Evolutionary conservation across 2,329 filamentous ascomycete genomes (phyloP), one percentile per base, ranked within the genome.

Genomic region (Ceratocystis alfenasii): DNA sequence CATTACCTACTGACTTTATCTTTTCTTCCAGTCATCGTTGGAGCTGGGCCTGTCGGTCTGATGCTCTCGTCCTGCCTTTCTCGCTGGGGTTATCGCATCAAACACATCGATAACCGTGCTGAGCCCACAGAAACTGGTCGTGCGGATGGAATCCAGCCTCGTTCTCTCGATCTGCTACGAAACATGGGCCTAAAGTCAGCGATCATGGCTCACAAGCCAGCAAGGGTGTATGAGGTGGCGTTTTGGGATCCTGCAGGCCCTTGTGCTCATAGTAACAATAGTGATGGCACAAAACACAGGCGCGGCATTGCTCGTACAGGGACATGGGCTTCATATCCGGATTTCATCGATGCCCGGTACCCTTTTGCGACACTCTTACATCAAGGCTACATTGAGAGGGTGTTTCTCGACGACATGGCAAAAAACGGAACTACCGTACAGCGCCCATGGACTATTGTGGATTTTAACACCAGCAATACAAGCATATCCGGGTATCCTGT

Each of bases 71-170:
- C 91, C 36, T 93, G 89, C 73, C 82, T 96, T 68, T 89, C 90
- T 68, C 82, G 91, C 78, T 96, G 91, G 90, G 92, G 92, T 22
- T 96, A 96, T 80, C 90, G 85, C 75, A 90, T 96, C 75, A 95
- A 93, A 79, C 90, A 96, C 76, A 90, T 96, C 73, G 92, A 96
- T 77, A 95, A 95, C 76, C 83, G 91, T 67, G 80, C 90, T 1
- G 88, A 93, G 72, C 91, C 91, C 17, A 96, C 91, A 12, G 73
- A 84, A 1, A 95, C 90, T 22, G 91, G 91, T 64, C 88, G 91
- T 69, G 92, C 91, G 66, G 91, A 96, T 76, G 91, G 90, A 69
- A 95, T 96, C 67, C 91, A 96, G 77, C 91, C 91, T 46, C 86
- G 92, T 48, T 95, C 91, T 0, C 80, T 95, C 28, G 91, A 96